Conservation (phyloP, 257 asterid genomes). For the Galeopsis tetrahit region DNA sequence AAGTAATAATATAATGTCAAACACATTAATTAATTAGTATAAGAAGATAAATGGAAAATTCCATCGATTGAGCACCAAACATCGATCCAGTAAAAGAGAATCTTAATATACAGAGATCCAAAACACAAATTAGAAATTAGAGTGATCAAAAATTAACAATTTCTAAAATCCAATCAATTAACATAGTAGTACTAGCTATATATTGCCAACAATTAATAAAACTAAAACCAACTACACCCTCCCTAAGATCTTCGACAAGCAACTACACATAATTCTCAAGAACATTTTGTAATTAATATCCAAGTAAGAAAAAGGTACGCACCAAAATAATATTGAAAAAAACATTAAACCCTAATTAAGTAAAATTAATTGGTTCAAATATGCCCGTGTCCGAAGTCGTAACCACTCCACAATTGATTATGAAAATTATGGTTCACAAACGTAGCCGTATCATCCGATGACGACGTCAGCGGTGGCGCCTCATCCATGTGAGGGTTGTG, state of each 20-base stretch:
- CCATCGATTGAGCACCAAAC: too few relatives aligned
- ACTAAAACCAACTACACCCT: background rate
- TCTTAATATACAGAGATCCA: too few relatives aligned
- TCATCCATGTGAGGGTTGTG: background rate
- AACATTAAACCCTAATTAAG: background rate
- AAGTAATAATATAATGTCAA: too few relatives aligned
- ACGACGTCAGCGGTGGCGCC: conserved; percentile 2
- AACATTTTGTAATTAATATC: background rate
- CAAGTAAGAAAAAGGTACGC: background rate
- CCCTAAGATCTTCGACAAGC: background rate
- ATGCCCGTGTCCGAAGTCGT: conserved; percentile 18
- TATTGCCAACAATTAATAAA: background rate
- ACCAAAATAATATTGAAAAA: background rate
- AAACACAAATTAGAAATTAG: too few relatives aligned
- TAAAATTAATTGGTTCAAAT: background rate
- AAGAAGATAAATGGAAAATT: too few relatives aligned
- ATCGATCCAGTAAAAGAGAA: too few relatives aligned
- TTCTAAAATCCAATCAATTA: background rate
- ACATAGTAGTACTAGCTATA: too few relatives aligned
- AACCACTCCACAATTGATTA: conserved; percentile 11
- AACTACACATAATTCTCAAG: background rate
- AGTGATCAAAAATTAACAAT: too few relatives aligned
- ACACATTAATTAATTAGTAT: too few relatives aligned
- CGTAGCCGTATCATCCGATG: conserved; percentile 23
- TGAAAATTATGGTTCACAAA: conserved; percentile 24